A percentile compares a stretch with the other conserved stretches of the same genome.
Evolutionary conservation across 164 flowering plant genomes (phyloP).

Genomic region (Vitis amurensis): DNA sequence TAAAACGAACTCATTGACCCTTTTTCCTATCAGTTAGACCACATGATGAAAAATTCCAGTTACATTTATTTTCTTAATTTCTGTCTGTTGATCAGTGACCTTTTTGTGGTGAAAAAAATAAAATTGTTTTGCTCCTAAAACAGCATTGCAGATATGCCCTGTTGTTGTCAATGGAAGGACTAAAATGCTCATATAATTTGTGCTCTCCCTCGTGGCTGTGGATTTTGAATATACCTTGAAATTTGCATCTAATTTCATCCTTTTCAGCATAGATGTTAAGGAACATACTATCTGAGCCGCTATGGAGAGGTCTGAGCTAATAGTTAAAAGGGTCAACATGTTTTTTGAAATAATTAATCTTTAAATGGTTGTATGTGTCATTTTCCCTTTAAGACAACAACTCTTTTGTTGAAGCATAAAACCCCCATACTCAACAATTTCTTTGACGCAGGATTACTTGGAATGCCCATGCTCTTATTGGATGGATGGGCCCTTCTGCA

Average conservation of each 20-base stretch:
- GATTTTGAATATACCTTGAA: background rate
- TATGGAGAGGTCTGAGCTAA: background rate
- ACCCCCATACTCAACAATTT: slow-evolving; percentile 78
- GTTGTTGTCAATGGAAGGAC: too few species aligned
- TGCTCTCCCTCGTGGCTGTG: background rate
- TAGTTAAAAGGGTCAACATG: slow-evolving; percentile 3
- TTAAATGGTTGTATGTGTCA: slow-evolving; percentile 2
- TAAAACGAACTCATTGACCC: slow-evolving; percentile 6
- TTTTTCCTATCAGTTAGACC: background rate
- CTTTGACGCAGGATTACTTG: slow-evolving; percentile 96
- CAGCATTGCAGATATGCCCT: too few species aligned
- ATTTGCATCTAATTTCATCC: too few species aligned
- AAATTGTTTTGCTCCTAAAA: too few species aligned
- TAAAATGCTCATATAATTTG: background rate
- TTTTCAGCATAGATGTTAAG: too few species aligned
- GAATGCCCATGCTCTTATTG: slow-evolving; percentile 51
- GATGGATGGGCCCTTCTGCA: slow-evolving; percentile 69
- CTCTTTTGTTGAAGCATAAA: slow-evolving; percentile 38
- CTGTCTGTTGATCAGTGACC: too few species aligned
- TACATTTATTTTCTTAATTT: background rate
- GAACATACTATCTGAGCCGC: background rate
- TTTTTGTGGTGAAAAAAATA: too few species aligned
- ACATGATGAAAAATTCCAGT: background rate
- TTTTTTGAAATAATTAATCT: too few species aligned
- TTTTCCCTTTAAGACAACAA: slow-evolving; percentile 12